Evolutionary conservation across 306 rosid genomes (phyloP).

Genomic region (Castanea mollissima): DNA sequence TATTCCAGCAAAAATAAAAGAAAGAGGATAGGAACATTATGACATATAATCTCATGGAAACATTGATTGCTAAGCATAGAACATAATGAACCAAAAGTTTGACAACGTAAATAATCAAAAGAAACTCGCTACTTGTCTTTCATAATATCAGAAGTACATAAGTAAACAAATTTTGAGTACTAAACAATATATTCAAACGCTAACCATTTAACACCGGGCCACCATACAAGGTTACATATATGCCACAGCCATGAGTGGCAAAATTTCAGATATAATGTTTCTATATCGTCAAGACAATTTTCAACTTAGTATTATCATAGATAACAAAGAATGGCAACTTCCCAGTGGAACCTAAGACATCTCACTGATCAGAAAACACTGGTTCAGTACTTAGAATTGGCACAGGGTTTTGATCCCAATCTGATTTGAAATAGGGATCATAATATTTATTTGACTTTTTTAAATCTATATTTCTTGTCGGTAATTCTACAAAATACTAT

Average conservation of each 20-base stretch:
- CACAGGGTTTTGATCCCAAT: no score
- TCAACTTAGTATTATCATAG: background rate
- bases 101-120: background rate
- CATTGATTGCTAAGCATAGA: background rate
- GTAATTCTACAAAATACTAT: no score
- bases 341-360: background rate
- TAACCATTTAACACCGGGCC: background rate
- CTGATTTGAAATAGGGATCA: no score
- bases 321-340: background rate
- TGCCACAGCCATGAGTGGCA: background rate
- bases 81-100: background rate
- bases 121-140: background rate
- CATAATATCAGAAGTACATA: background rate
- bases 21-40: background rate
- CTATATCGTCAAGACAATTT: background rate
- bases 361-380: background rate
- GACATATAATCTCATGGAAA: background rate
- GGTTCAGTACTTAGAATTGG: no score
- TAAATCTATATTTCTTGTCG: no score
- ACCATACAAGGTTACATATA: background rate
- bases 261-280: background rate
- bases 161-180: background rate
- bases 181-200: background rate
- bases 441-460: no score
- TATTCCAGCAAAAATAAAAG: background rate